Percentiles rank a stretch among this genome's conserved stretches.
These are phyloP conservation scores for Pyrenula aspistea DNA, from an alignment of 495 filamentous ascomycete species.

Conservation along the genomic window DNA sequence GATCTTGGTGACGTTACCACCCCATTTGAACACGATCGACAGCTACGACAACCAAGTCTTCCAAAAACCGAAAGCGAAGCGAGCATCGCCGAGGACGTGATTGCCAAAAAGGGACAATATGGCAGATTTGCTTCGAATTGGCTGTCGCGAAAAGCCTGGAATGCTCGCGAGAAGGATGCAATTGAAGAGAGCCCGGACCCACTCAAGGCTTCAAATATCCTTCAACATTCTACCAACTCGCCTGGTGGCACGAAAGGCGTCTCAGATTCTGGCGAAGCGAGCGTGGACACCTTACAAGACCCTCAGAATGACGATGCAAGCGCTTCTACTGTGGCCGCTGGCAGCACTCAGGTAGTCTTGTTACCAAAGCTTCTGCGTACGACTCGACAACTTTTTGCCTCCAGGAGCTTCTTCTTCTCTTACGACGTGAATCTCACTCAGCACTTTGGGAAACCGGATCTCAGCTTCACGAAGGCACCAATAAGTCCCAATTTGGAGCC, in stretches of 20 bases:
- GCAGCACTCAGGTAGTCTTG: slow-evolving; percentile 25
- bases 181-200: slow-evolving; percentile 37
- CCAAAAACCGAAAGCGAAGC: slow-evolving; percentile 25
- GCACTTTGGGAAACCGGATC: slow-evolving; percentile 26
- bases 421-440: slow-evolving; percentile 87
- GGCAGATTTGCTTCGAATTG: slow-evolving; percentile 80
- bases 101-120: slow-evolving; percentile 63
- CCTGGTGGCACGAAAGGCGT: background rate
- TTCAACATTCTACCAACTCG: background rate
- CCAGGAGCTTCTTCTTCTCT: slow-evolving; percentile 78
- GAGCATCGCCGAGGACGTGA: slow-evolving; percentile 72
- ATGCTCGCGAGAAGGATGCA: slow-evolving; percentile 34
- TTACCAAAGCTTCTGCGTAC: slow-evolving; percentile 77
- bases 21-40: background rate
- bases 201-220: slow-evolving; percentile 5
- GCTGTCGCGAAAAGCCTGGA: slow-evolving; percentile 78
- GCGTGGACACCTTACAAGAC: slow-evolving; percentile 15
- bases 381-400: slow-evolving; percentile 67
- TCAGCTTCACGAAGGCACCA: background rate
- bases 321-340: slow-evolving; percentile 14
- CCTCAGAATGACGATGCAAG: slow-evolving; percentile 21
- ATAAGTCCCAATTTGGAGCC: background rate
- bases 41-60: background rate
- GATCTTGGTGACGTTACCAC: slow-evolving; percentile 20
- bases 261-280: slow-evolving; percentile 1